Percentiles rank a stretch among this genome's conserved stretches.
Conservation (phyloP, 2,329 filamentous ascomycete genomes). For the Neopestalotiopsis clavispora region DNA sequence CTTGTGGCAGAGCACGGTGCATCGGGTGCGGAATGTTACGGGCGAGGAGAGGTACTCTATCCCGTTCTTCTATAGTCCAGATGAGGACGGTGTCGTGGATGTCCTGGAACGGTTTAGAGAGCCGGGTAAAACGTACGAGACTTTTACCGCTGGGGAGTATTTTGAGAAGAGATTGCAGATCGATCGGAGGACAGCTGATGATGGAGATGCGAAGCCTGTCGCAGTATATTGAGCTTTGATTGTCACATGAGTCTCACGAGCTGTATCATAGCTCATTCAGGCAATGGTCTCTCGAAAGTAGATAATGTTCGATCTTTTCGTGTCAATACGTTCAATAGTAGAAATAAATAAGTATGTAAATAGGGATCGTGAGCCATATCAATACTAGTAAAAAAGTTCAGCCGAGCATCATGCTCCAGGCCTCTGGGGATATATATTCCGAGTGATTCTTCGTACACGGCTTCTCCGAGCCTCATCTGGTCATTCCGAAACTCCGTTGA, state of each 20-base stretch:
- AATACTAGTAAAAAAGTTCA: neutral
- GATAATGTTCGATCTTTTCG: no score
- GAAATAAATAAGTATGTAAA: neutral
- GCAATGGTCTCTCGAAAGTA: no score
- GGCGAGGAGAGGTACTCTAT: conserved; percentile 20
- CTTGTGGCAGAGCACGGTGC: conserved; percentile 16
- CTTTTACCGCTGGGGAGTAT: conserved; percentile 18
- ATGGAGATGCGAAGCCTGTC: neutral
- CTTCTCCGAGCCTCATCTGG: neutral
- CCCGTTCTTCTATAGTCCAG: conserved; percentile 19
- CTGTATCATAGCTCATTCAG: no score
- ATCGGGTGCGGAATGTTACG: conserved; percentile 17
- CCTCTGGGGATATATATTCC: conserved; percentile 1
- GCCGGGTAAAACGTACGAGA: conserved; percentile 14
- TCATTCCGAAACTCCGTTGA: conserved; percentile 12
- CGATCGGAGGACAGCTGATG: conserved; percentile 18
- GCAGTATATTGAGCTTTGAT: neutral
- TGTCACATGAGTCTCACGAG: no score
- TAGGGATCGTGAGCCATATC: conserved; percentile 1
- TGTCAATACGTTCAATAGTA: neutral
- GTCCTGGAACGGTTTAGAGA: conserved; percentile 13
- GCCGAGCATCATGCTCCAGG: neutral
- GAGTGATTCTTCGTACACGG: neutral
- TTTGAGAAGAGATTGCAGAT: conserved; percentile 20
- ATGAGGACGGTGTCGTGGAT: conserved; percentile 16